Evolutionary conservation across 2,329 filamentous ascomycete genomes (phyloP).

Genomic region (Aspergillus chevalieri): DNA sequence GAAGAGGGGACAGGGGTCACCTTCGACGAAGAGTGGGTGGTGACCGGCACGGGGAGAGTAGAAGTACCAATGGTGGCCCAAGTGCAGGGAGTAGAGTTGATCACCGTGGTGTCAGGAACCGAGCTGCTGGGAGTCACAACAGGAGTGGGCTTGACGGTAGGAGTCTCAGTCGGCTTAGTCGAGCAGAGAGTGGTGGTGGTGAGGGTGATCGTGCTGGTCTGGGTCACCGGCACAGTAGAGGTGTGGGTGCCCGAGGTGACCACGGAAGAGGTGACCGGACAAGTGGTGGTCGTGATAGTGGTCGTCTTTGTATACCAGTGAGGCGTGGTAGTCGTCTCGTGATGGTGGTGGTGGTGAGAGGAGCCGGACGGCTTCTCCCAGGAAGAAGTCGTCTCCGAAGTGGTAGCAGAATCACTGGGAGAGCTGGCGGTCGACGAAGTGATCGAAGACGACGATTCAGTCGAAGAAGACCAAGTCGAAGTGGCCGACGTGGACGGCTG

Average conservation of each 20-base stretch:
- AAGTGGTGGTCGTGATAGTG: constrained; percentile 29
- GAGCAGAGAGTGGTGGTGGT: constrained; percentile 20
- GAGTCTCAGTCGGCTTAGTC: not conserved
- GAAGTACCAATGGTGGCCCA: constrained; percentile 1
- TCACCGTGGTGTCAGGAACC: not conserved
- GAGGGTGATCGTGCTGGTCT: constrained; percentile 26
- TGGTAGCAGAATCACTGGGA: not conserved
- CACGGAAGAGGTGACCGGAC: constrained; percentile 24
- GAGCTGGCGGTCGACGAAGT: too few species aligned
- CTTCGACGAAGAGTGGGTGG: too few species aligned
- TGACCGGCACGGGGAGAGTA: not conserved
- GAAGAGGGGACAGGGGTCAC: not conserved
- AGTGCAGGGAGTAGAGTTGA: not conserved
- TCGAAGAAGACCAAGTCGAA: not conserved
- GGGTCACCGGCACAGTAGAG: constrained; percentile 24
- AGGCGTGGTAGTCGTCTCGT: constrained; percentile 7
- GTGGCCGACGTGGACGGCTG: constrained; percentile 4
- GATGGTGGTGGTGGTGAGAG: constrained; percentile 4
- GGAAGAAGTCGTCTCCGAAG: not conserved
- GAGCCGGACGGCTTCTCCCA: constrained; percentile 4
- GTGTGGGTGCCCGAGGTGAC: constrained; percentile 25
- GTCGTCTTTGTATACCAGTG: constrained; percentile 23
- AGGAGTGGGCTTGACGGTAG: too few species aligned
- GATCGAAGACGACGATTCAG: not conserved
- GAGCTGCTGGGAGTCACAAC: not conserved